Conservation (phyloP, 1,284 basidiomycete species). For the Pseudozyma sp. region DNA sequence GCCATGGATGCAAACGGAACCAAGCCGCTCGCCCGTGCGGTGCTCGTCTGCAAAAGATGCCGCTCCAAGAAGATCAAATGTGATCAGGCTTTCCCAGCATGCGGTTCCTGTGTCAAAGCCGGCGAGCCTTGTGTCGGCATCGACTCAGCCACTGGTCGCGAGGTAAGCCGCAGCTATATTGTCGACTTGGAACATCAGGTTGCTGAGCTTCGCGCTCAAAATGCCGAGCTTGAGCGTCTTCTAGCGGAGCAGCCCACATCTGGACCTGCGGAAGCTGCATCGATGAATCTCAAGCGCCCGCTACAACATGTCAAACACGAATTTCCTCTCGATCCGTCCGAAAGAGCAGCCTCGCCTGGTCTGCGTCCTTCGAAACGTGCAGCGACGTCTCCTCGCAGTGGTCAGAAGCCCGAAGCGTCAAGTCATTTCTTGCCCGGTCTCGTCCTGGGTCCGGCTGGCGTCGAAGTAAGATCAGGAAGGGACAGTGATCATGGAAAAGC, state of each 20-base stretch:
- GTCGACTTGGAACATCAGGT: constrained; percentile 48
- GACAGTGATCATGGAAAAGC: not conserved
- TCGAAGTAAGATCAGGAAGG: constrained; percentile 22
- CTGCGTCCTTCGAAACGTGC: constrained; percentile 24
- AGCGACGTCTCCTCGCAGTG: constrained; percentile 15
- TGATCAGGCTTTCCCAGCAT: constrained; percentile 50
- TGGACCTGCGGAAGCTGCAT: constrained; percentile 5
- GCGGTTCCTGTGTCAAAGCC: constrained; percentile 52
- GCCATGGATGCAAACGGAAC: constrained; percentile 14
- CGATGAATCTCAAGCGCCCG: constrained; percentile 26
- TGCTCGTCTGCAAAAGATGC: constrained; percentile 50
- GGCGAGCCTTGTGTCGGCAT: constrained; percentile 48
- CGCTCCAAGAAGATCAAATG: constrained; percentile 56
- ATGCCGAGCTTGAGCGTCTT: constrained; percentile 38
- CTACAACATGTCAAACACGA: constrained; percentile 37
- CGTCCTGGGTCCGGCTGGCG: constrained; percentile 32
- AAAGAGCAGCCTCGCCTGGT: constrained; percentile 20
- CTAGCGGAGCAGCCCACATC: constrained; percentile 16
- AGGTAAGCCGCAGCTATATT: constrained; percentile 52
- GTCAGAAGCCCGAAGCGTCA: not conserved
- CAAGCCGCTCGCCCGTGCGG: constrained; percentile 44
- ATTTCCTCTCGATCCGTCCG: constrained; percentile 25
- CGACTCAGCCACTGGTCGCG: constrained; percentile 49
- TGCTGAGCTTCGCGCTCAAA: constrained; percentile 36
- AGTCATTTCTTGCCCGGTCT: constrained; percentile 25